phyloP scores from a whole-genome alignment of 2,329 filamentous ascomycete genomes.

The Aspergillus sp. region DNA sequence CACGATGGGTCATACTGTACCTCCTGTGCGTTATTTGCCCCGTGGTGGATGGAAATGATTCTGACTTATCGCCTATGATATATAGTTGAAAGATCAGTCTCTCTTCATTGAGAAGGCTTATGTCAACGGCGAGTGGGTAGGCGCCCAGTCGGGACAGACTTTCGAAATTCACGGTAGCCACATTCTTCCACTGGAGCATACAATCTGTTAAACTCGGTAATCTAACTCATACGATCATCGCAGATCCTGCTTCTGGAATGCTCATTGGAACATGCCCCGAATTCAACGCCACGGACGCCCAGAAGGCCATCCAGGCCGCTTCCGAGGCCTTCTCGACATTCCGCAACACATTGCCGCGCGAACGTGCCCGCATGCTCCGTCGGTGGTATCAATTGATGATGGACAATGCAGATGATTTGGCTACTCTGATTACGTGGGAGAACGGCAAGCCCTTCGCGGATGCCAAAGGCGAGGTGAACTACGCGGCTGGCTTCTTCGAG shows the following conservation, averaged over 20 bases:
- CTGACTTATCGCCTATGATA: conserved; percentile 5
- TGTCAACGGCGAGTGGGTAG: conserved; percentile 90
- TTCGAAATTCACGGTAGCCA: conserved; percentile 74
- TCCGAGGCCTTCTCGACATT: conserved; percentile 65
- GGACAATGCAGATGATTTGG: conserved; percentile 65
- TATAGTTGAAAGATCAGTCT: conserved; percentile 68
- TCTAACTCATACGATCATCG: neutral
- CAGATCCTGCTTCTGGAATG: conserved; percentile 79
- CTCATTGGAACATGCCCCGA: conserved; percentile 80
- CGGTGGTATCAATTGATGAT: conserved; percentile 69
- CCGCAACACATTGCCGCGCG: conserved; percentile 60
- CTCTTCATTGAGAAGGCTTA: conserved; percentile 83
- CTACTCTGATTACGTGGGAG: conserved; percentile 67
- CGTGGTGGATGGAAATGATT: neutral
- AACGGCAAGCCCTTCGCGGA: conserved; percentile 67
- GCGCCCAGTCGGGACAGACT: conserved; percentile 81
- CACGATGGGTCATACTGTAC: conserved; percentile 42
- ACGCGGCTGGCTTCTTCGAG: conserved; percentile 60
- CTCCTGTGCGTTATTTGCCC: conserved; percentile 31
- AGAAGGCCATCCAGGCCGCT: conserved; percentile 81
- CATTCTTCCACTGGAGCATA: neutral
- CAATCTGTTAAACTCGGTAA: too few species aligned
- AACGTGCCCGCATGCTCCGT: conserved; percentile 61
- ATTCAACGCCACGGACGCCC: conserved; percentile 74
- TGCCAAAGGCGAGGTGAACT: conserved; percentile 58